Evolutionary conservation across 441 rosid species (phyloP).

Genomic region (Biscutella laevigata): DNA sequence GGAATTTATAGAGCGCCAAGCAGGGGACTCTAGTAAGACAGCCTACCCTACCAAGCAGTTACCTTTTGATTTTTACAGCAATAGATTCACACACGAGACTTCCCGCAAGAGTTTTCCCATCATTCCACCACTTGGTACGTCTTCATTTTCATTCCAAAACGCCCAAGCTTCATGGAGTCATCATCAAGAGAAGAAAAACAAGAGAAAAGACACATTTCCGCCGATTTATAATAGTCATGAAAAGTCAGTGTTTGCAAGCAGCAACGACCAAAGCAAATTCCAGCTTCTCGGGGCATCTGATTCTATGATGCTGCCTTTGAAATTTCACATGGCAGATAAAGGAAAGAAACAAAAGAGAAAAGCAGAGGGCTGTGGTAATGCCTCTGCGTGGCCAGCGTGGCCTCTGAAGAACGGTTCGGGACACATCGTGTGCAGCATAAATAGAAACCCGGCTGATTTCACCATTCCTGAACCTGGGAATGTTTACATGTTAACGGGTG

Average conservation of each 20-base stretch:
- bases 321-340: conserved; percentile 27
- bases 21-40: conserved; percentile 35
- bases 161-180: conserved; percentile 36
- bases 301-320: conserved; percentile 36
- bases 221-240: conserved; percentile 30
- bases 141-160: conserved; percentile 45
- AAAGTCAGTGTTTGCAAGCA: conserved; percentile 23
- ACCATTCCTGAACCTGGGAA: conserved; percentile 59
- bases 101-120: conserved; percentile 29
- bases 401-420: conserved; percentile 30
- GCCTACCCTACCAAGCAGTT: conserved; percentile 28
- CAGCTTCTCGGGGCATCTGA: conserved; percentile 38
- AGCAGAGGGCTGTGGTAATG: conserved; percentile 18
- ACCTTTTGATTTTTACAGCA: conserved; percentile 30
- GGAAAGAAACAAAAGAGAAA: conserved; percentile 33
- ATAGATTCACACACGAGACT: conserved; percentile 30
- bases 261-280: conserved; percentile 31
- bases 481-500: conserved; percentile 55
- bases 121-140: conserved; percentile 33
- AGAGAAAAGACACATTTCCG: conserved; percentile 32
- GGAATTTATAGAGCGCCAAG: conserved; percentile 34
- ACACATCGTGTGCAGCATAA: conserved; percentile 44
- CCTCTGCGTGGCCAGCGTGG: conserved; percentile 29
- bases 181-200: conserved; percentile 36
- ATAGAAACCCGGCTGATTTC: conserved; percentile 93